These are phyloP conservation scores for Entonaema liquescens DNA, from an alignment of 495 filamentous ascomycete genomes.

Conservation along the genomic window DNA sequence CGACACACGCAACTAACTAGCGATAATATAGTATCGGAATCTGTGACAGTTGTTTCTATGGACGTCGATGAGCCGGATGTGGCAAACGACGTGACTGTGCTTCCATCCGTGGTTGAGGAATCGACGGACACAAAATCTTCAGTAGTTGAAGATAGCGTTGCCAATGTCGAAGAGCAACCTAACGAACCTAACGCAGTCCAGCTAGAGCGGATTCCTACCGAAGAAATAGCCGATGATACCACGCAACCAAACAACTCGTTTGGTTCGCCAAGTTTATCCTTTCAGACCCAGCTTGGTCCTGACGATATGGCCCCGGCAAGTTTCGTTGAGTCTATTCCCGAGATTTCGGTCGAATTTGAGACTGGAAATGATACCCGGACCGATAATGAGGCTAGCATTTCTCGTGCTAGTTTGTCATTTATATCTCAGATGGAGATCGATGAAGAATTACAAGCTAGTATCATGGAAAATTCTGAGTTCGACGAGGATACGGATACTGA, in stretches of 20 bases:
- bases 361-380: slow-evolving; percentile 3
- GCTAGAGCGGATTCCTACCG: neutral
- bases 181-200: neutral
- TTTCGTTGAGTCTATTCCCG: slow-evolving; percentile 1
- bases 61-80: slow-evolving; percentile 20
- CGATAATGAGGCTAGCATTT: slow-evolving; percentile 2
- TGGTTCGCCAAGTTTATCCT: slow-evolving; percentile 26
- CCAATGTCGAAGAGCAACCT: neutral
- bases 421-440: slow-evolving; percentile 44
- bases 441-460: slow-evolving; percentile 45
- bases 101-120: slow-evolving; percentile 4
- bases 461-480: slow-evolving; percentile 32
- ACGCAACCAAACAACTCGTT: neutral
- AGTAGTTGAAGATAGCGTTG: neutral
- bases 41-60: slow-evolving; percentile 1
- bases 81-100: neutral
- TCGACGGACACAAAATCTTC: neutral
- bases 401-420: slow-evolving; percentile 23
- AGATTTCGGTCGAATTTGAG: neutral
- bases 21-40: neutral
- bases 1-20: slow-evolving; percentile 29
- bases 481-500: slow-evolving; percentile 1
- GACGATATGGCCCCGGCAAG: slow-evolving; percentile 19
- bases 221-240: neutral
- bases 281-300: slow-evolving; percentile 34